Base-by-base conservation (phyloP, 2,329 filamentous ascomycete genomes). In the Aspergillus sp. region DNA sequence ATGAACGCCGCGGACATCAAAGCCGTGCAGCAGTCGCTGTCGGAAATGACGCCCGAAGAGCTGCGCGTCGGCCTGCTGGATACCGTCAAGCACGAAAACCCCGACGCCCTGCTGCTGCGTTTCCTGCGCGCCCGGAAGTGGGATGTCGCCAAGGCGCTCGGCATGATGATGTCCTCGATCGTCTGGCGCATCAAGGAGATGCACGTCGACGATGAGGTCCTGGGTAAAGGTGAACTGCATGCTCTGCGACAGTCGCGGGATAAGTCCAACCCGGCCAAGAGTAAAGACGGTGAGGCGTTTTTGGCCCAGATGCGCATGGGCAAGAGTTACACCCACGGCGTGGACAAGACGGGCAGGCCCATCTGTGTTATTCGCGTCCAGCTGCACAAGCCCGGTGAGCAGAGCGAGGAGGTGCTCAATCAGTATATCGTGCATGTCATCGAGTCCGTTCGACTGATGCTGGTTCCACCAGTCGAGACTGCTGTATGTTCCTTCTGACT, bases 81-180 rank as follows among this genome's bases (percentile, higher is more conserved):
- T 52, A 93, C 94, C 85, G 79, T 90, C 47, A 97, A 96, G 72
- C 85, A 91, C 59, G 91, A 97, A 59, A 82, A 96, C 61, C 91
- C 91, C 0, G 93, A 97, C 67, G 86, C 83, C 1, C 72, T 94
- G 27, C 70, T 90, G 12, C 71, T 95, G 40, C 82, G 89, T 33
- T 95, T 93, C 64, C 72, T 95, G 40, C 77, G 89, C 39, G 89
- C 89, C 19, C 77, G 89, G 34, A 94, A 94, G 67, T 97, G 91
- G 91, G 88, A 97, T 58, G 83, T 95, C 4, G 83, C 93, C 36
- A 88, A 88, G 64, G 90, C 91, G 2, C 77, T 96, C 29, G 78
- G 93, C 50, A 97, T 97, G 91, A 74, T 95, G 66, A 77, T 96
- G 36, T 86, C 87, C 3, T 91, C 91, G 0, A 86, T 97, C 78